Evolutionary conservation across 1,284 basidiomycete genomes (phyloP).

Genomic region (Earliella scabrosa): DNA sequence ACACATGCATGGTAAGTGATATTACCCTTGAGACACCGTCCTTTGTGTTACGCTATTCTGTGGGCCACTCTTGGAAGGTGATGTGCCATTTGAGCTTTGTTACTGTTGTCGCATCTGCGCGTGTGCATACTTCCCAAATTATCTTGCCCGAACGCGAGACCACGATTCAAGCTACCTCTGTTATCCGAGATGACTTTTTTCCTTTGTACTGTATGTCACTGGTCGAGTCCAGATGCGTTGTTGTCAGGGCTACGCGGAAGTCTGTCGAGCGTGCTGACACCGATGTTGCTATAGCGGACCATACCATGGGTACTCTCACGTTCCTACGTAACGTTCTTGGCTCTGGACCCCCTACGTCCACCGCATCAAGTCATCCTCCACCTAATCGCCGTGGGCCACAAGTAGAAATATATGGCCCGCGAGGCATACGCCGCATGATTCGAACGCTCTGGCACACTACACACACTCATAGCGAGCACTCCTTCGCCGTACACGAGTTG

Average conservation of each 20-base stretch:
- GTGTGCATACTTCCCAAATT: background rate
- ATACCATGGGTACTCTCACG: slow-evolving; percentile 81
- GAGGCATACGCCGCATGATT: slow-evolving; percentile 80
- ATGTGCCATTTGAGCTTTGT: background rate
- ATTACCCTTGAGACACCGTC: background rate
- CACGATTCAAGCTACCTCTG: too few relatives aligned
- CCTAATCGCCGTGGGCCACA: slow-evolving; percentile 39
- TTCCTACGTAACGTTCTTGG: slow-evolving; percentile 70
- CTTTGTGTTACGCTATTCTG: background rate
- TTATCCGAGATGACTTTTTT: too few relatives aligned
- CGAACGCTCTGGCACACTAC: slow-evolving; percentile 78
- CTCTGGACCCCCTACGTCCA: slow-evolving; percentile 36
- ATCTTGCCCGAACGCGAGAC: background rate
- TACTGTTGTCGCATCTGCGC: background rate
- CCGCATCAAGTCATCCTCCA: slow-evolving; percentile 4
- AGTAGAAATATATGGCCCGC: slow-evolving; percentile 84
- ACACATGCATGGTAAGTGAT: slow-evolving; percentile 79
- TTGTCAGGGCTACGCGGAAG: too few relatives aligned
- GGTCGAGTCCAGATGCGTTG: background rate
- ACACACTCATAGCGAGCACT: slow-evolving; percentile 62
- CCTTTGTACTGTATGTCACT: background rate
- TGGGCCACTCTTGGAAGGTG: background rate
- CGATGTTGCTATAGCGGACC: slow-evolving; percentile 59
- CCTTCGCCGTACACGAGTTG: slow-evolving; percentile 85
- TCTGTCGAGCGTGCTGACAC: too few relatives aligned